These are phyloP conservation scores for Phascolomyces articulosus DNA, from an alignment of 371 early-diverging fungal genomes.

Conservation along the genomic window DNA sequence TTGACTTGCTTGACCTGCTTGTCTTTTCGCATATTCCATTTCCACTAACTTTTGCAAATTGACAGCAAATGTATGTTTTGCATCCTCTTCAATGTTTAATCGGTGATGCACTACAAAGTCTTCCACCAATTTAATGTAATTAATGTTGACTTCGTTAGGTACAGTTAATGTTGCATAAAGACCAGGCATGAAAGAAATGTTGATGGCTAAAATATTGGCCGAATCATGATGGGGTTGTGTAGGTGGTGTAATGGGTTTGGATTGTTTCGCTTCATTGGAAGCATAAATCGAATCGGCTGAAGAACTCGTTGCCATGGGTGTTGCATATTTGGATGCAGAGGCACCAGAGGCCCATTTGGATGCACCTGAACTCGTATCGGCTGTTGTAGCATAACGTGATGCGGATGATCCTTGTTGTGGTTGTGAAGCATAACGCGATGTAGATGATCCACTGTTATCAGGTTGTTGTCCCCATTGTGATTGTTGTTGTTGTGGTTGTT, in stretches of 20 bases:
- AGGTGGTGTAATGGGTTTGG: constrained; percentile 1
- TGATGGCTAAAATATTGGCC: constrained; percentile 30
- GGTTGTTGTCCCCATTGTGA: neutral
- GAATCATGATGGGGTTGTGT: neutral
- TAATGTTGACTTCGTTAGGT: constrained; percentile 23
- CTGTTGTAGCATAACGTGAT: neutral
- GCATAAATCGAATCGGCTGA: constrained; percentile 15
- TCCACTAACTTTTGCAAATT: constrained; percentile 22
- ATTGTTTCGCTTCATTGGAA: neutral
- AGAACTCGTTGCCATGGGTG: constrained; percentile 9
- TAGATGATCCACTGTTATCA: constrained; percentile 1
- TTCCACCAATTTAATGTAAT: constrained; percentile 29
- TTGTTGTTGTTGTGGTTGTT: neutral
- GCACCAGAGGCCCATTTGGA: neutral
- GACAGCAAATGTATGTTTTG: constrained; percentile 29
- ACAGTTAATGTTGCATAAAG: constrained; percentile 32
- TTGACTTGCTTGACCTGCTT: neutral
- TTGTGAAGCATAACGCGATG: neutral
- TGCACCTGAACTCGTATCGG: neutral
- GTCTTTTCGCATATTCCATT: constrained; percentile 7
- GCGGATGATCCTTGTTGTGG: constrained; percentile 2
- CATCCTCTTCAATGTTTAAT: constrained; percentile 22
- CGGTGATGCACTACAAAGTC: constrained; percentile 31
- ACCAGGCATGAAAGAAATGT: constrained; percentile 38
- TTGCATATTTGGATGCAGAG: constrained; percentile 14